Evolutionary conservation across 768 basidiomycete genomes (phyloP).

Genomic region (Pleurotus salmoneostramineus): DNA sequence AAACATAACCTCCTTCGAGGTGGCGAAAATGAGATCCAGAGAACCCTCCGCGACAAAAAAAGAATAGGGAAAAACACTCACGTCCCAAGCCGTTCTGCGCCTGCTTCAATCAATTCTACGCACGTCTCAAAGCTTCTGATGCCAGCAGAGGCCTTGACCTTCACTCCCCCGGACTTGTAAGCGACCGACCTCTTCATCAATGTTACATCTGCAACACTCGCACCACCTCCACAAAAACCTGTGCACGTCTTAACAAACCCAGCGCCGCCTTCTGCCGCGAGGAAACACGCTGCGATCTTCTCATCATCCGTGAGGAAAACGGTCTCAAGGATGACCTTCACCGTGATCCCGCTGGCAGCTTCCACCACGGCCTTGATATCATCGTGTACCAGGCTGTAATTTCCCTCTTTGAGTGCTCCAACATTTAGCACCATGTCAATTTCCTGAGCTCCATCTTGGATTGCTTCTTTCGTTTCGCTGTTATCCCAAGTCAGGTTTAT

Average conservation of each 20-base stretch:
- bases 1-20: background rate
- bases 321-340: constrained; percentile 54
- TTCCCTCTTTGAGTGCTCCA: constrained; percentile 36
- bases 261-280: constrained; percentile 48
- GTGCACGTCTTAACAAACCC: constrained; percentile 53
- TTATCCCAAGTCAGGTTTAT: background rate
- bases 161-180: constrained; percentile 30
- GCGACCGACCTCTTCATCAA: constrained; percentile 38
- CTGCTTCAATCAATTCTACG: constrained; percentile 41
- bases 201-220: constrained; percentile 38
- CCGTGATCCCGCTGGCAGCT: constrained; percentile 25
- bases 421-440: constrained; percentile 51
- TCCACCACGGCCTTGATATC: constrained; percentile 37
- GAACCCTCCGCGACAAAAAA: background rate
- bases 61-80: constrained; percentile 18
- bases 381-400: constrained; percentile 30
- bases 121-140: constrained; percentile 44
- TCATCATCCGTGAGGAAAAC: constrained; percentile 38
- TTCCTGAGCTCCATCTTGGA: constrained; percentile 42
- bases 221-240: constrained; percentile 45
- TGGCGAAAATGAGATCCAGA: background rate
- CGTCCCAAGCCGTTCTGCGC: constrained; percentile 53
- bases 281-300: constrained; percentile 41
- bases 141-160: constrained; percentile 51
- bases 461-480: constrained; percentile 44